These are phyloP conservation scores for Eucalyptus polyanthemos DNA, from an alignment of 345 rosid genomes.

Conservation along the genomic window DNA sequence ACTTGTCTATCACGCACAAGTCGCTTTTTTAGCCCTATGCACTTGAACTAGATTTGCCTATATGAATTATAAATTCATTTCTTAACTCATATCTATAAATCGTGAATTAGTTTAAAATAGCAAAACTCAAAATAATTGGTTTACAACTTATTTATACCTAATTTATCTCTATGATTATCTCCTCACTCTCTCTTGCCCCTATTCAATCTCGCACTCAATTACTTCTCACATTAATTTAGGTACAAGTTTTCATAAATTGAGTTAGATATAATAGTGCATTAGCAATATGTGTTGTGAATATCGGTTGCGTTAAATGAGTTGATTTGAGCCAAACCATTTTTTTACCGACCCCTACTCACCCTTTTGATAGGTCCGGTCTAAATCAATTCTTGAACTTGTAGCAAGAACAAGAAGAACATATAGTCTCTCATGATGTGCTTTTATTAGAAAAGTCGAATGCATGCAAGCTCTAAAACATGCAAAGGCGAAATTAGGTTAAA, in stretches of 20 bases:
- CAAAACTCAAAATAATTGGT: too few species aligned
- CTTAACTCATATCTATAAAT: too few species aligned
- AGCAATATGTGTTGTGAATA: rapidly evolving
- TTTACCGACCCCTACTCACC: too few species aligned
- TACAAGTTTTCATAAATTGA: too few species aligned
- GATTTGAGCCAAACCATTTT: rapidly evolving
- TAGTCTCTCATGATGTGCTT: not conserved
- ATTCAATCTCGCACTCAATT: too few species aligned
- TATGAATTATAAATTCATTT: too few species aligned
- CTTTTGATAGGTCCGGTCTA: not conserved
- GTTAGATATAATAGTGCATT: rapidly evolving
- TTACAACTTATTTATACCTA: too few species aligned
- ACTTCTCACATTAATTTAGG: too few species aligned
- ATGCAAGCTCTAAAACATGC: rapidly evolving
- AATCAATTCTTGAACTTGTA: not conserved
- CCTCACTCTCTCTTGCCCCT: too few species aligned
- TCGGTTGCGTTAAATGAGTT: rapidly evolving
- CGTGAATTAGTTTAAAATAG: too few species aligned
- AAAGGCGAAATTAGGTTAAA: not conserved
- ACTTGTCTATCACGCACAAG: rapidly evolving
- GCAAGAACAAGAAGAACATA: not conserved
- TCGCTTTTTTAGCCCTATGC: not conserved
- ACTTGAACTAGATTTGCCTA: too few species aligned
- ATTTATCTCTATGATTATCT: too few species aligned
- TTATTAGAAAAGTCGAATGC: not conserved